These are phyloP conservation scores for Hypoxylon fragiforme DNA, from an alignment of 495 filamentous ascomycete genomes.

Conservation along the genomic window DNA sequence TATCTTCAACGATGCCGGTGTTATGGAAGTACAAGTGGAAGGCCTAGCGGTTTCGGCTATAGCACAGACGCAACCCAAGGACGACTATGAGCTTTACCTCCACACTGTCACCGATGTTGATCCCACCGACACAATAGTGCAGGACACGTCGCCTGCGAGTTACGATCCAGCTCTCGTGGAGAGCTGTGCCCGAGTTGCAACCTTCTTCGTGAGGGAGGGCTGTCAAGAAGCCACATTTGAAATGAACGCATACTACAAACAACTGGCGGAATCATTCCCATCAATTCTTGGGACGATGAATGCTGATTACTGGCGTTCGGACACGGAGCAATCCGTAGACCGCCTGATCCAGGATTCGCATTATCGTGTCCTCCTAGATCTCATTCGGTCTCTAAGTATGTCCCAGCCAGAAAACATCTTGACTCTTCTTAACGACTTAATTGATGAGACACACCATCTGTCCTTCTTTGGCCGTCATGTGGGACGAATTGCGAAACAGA, in stretches of 20 bases:
- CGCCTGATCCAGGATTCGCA: conserved; percentile 39
- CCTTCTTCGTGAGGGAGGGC: conserved; percentile 30
- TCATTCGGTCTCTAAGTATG: conserved; percentile 33
- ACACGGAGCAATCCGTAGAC: conserved; percentile 39
- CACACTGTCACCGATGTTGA: conserved; percentile 46
- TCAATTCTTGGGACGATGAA: conserved; percentile 6
- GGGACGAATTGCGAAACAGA: conserved; percentile 43
- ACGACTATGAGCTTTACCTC: conserved; percentile 50
- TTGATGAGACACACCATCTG: conserved; percentile 39
- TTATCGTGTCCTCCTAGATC: conserved; percentile 34
- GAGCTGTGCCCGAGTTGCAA: conserved; percentile 44
- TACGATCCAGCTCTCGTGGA: conserved; percentile 37
- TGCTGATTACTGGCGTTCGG: conserved; percentile 30
- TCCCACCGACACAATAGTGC: conserved; percentile 45
- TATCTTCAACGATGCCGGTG: conserved; percentile 40
- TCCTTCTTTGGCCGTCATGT: conserved; percentile 39
- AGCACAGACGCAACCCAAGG: conserved; percentile 40
- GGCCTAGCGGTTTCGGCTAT: conserved; percentile 45
- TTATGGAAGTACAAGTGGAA: conserved; percentile 47
- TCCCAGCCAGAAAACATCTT: conserved; percentile 33
- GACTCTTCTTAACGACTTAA: conserved; percentile 24
- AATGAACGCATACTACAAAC: conserved; percentile 2
- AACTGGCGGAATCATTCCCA: conserved; percentile 8
- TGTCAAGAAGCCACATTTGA: background rate
- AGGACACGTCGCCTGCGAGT: background rate